Conservation (phyloP, 306 rosid genomes). For the Acmispon strigosus region DNA sequence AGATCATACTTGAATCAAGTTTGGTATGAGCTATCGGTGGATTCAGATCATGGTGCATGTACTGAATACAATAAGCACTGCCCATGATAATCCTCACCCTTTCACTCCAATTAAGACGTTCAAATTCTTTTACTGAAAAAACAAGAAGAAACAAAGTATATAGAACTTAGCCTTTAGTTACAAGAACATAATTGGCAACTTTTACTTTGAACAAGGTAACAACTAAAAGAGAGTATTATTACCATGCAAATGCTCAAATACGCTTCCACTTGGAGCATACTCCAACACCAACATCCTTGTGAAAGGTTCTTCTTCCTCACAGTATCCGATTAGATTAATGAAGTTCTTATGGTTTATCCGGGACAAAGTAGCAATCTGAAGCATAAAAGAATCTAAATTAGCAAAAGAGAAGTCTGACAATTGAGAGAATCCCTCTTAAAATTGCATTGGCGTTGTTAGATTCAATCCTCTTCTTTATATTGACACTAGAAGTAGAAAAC, state of each 20-base stretch:
- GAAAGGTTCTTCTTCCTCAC: conserved; percentile 90
- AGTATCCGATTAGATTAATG: conserved; percentile 80
- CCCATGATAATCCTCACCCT: conserved; percentile 92
- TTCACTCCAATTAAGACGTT: conserved; percentile 69
- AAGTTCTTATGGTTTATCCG: conserved; percentile 90
- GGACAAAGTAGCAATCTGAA: conserved; percentile 72
- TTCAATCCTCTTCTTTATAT: not conserved
- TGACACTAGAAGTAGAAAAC: conserved; percentile 28
- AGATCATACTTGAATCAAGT: conserved; percentile 40
- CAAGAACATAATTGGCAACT: not conserved
- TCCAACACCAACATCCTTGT: conserved; percentile 89
- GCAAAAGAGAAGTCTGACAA: not conserved
- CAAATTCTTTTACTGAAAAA: conserved; percentile 63
- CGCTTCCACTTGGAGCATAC: conserved; percentile 84
- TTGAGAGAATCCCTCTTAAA: not conserved
- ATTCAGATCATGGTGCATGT: conserved; percentile 86
- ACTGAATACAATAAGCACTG: conserved; percentile 75
- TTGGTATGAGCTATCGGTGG: conserved; percentile 63
- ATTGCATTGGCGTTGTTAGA: not conserved
- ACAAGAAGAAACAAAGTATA: conserved; percentile 2
- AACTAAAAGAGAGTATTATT: conserved; percentile 13
- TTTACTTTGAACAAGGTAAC: not conserved
- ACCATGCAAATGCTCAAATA: conserved; percentile 87
- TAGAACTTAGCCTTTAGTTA: not conserved
- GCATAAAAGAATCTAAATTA: conserved; percentile 15